Conservation (phyloP, 441 rosid species). For the Pelargonium citronellum region DNA sequence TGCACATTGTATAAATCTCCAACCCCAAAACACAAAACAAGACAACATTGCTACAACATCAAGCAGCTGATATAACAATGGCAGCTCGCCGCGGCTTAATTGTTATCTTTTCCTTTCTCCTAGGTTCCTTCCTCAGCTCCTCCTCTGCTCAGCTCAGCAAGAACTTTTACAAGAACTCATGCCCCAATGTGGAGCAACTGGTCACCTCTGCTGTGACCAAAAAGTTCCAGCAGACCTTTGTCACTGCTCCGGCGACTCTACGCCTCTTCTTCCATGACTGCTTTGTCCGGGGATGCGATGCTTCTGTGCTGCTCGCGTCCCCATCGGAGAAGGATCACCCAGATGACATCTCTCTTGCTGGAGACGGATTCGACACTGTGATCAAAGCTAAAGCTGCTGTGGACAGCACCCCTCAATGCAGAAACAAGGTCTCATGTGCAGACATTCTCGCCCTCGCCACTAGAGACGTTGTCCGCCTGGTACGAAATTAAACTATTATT, state of each 20-base stretch:
- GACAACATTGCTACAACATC: background rate
- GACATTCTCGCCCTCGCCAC: constrained; percentile 58
- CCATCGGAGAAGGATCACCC: constrained; percentile 49
- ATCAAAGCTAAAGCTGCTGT: constrained; percentile 52
- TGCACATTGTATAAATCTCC: background rate
- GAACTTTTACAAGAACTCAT: constrained; percentile 43
- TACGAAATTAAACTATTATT: constrained; percentile 18
- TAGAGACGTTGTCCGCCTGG: constrained; percentile 48
- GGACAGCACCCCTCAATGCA: constrained; percentile 40
- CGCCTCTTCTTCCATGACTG: constrained; percentile 76
- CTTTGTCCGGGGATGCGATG: constrained; percentile 64
- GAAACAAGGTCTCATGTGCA: constrained; percentile 60
- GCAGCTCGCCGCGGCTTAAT: background rate
- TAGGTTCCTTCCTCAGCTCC: background rate
- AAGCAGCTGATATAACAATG: background rate
- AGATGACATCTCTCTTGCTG: constrained; percentile 47
- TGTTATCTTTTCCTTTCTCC: background rate
- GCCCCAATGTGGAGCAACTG: constrained; percentile 59
- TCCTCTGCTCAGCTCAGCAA: constrained; percentile 44
- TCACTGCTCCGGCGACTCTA: constrained; percentile 62
- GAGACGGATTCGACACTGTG: constrained; percentile 34
- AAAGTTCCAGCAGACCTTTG: constrained; percentile 65
- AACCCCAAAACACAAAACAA: background rate
- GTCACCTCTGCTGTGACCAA: constrained; percentile 50
- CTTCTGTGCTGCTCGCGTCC: constrained; percentile 41